These are phyloP conservation scores for Myxozyma neotropica DNA, from an alignment of 805 yeast species.

Conservation along the genomic window DNA sequence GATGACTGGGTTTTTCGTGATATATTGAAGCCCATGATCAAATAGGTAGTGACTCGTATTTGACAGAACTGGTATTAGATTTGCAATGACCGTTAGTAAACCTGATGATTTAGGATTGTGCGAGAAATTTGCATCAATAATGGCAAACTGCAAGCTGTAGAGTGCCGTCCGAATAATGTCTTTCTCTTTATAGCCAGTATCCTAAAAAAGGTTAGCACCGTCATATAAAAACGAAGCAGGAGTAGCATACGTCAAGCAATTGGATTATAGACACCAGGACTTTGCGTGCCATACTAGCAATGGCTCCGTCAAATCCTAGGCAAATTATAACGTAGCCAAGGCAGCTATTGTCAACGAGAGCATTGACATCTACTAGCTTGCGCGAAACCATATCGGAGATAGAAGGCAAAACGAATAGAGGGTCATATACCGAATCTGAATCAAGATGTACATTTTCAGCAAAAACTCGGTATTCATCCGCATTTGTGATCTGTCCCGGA, in stretches of 20 bases:
- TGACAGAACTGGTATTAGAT: conserved; percentile 57
- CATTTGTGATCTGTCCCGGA: neutral
- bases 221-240: neutral
- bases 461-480: neutral
- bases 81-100: conserved; percentile 50
- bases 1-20: conserved; percentile 7
- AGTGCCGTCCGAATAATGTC: conserved; percentile 57
- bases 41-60: conserved; percentile 76
- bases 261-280: neutral
- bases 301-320: conserved; percentile 36
- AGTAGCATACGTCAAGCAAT: conserved; percentile 16
- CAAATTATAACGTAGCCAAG: conserved; percentile 52
- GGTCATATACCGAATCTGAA: conserved; percentile 21
- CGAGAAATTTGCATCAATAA: neutral
- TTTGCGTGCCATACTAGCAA: conserved; percentile 5
- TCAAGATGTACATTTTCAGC: neutral
- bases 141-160: conserved; percentile 38
- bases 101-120: neutral
- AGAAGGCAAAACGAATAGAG: conserved; percentile 22
- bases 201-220: conserved; percentile 36
- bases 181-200: conserved; percentile 57
- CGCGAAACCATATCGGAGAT: conserved; percentile 15
- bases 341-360: conserved; percentile 58
- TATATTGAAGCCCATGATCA: conserved; percentile 53
- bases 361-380: conserved; percentile 53